Conservation (phyloP, 352 stramenopile species). For the Globisporangium paroecandrum region DNA sequence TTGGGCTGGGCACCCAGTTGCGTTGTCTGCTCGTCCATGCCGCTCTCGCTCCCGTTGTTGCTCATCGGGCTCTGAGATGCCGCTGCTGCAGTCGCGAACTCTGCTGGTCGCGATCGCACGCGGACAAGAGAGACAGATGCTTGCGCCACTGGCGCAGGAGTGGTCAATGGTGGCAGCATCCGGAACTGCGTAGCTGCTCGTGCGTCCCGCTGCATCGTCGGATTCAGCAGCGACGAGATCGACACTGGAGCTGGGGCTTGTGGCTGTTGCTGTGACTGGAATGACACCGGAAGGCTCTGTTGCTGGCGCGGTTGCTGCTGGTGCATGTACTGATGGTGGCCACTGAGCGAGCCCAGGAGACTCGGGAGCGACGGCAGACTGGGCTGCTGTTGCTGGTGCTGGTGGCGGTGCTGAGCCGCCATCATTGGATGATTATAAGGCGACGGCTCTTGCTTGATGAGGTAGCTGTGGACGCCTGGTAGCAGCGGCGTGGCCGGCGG, state of each 20-base stretch:
- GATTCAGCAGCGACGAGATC: slow-evolving; percentile 18
- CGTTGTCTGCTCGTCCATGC: neutral
- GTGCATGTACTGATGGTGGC: neutral
- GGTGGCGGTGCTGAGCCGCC: neutral
- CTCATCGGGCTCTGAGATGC: neutral
- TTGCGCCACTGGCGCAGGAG: neutral
- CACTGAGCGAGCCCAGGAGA: slow-evolving; percentile 8
- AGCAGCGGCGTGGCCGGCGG: neutral
- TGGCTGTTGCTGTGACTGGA: neutral
- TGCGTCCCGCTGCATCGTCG: neutral
- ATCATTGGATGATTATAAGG: neutral
- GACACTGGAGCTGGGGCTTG: slow-evolving; percentile 5
- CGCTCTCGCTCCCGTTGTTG: slow-evolving; percentile 6
- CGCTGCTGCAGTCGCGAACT: neutral
- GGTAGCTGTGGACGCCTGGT: slow-evolving; percentile 12
- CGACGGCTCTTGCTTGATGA: slow-evolving; percentile 16
- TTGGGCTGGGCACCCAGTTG: slow-evolving; percentile 13
- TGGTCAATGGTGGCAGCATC: neutral
- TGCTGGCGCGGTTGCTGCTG: neutral
- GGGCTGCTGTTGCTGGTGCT: neutral
- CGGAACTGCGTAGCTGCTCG: neutral
- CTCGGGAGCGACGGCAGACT: slow-evolving; percentile 19
- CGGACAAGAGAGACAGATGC: neutral
- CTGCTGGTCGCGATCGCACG: neutral
- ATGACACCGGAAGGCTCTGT: slow-evolving; percentile 4